A percentile compares a stretch with the other conserved stretches of the same genome.
Evolutionary conservation across 2,329 filamentous ascomycete genomes (phyloP).

Genomic region (Microdochium trichocladiopsis): DNA sequence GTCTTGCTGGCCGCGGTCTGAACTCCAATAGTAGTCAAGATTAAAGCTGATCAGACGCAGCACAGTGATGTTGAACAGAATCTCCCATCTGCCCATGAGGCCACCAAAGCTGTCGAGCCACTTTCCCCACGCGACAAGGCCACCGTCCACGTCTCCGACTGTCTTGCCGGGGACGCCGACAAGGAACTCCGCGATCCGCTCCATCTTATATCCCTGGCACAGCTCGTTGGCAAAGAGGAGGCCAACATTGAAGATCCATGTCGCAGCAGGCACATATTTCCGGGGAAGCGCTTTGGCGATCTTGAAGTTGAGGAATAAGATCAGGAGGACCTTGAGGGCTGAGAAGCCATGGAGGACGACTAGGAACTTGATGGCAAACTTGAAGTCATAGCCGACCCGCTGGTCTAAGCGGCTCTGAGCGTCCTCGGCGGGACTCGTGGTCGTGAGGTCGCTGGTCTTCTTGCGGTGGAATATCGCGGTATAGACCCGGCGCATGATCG

Average conservation of each 20-base stretch:
- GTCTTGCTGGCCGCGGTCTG: constrained; percentile 55
- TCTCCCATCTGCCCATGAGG: constrained; percentile 85
- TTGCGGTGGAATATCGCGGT: constrained; percentile 45
- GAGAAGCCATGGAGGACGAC: constrained; percentile 79
- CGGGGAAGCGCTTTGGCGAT: constrained; percentile 68
- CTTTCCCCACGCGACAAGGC: constrained; percentile 53
- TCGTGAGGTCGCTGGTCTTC: constrained; percentile 13
- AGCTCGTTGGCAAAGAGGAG: constrained; percentile 89
- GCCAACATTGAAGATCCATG: constrained; percentile 85
- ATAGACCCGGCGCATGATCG: constrained; percentile 67
- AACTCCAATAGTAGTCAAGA: constrained; percentile 91
- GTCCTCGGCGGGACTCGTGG: constrained; percentile 26
- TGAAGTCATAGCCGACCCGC: constrained; percentile 74
- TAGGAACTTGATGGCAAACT: constrained; percentile 75
- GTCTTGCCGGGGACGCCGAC: constrained; percentile 24
- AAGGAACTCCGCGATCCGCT: constrained; percentile 50
- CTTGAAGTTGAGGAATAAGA: constrained; percentile 76
- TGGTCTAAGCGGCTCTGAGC: constrained; percentile 56
- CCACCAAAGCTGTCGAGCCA: constrained; percentile 77
- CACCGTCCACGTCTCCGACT: constrained; percentile 29
- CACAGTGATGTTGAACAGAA: constrained; percentile 96
- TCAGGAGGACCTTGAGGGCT: constrained; percentile 70
- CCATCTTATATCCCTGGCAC: constrained; percentile 67
- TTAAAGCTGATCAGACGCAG: constrained; percentile 94
- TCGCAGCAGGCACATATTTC: constrained; percentile 62